phyloP scores from a whole-genome alignment of 805 yeast species.

The Maudiozyma barnettii region DNA sequence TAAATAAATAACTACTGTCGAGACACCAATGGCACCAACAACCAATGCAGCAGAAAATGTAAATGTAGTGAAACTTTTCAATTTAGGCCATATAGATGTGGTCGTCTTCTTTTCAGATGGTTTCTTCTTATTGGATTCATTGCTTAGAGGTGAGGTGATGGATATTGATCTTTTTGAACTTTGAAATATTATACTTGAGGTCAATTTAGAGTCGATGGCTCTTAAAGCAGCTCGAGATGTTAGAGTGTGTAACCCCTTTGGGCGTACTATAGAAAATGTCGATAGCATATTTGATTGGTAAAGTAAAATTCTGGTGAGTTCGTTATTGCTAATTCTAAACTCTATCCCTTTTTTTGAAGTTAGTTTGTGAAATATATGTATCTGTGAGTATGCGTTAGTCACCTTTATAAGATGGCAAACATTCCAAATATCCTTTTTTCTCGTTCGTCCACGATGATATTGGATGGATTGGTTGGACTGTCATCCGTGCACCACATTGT shows the following conservation, averaged over 20 bases:
- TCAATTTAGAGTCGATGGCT: background rate
- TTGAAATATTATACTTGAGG: background rate
- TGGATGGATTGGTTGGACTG: too few relatives aligned
- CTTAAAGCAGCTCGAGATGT: background rate
- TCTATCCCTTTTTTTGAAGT: too few relatives aligned
- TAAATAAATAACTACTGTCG: conserved; percentile 60
- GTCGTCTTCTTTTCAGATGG: background rate
- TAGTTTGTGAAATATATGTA: too few relatives aligned
- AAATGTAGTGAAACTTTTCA: conserved; percentile 52
- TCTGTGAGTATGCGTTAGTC: too few relatives aligned
- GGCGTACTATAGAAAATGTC: too few relatives aligned
- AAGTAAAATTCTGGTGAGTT: too few relatives aligned
- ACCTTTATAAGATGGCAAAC: too few relatives aligned
- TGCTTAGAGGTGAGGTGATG: background rate
- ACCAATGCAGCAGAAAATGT: conserved; percentile 53
- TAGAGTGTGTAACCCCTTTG: background rate
- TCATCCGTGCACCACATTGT: too few relatives aligned
- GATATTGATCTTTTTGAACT: background rate
- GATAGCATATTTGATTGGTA: too few relatives aligned
- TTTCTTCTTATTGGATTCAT: background rate
- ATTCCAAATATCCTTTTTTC: too few relatives aligned
- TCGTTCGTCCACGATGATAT: too few relatives aligned
- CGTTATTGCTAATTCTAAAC: too few relatives aligned
- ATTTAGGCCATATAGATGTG: conserved; percentile 32
- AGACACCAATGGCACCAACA: conserved; percentile 58